Evolutionary conservation across 257 asterid species (phyloP), one percentile per base, ranked within the genome.

Genomic region (Solanum virginianum): DNA sequence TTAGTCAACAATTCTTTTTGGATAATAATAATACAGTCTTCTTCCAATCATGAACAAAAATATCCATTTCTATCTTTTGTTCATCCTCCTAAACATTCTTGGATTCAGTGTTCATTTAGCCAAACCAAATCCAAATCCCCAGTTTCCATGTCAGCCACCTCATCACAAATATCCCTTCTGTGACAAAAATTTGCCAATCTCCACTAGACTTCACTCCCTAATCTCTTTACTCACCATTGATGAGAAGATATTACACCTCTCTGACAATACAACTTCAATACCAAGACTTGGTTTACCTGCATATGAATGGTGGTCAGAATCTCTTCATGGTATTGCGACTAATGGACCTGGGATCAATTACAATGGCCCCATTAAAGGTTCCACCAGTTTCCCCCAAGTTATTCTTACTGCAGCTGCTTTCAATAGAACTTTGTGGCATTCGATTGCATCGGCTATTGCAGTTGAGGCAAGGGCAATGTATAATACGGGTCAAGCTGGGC

Each of bases 291-390:
- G 97, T 7, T 90, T 95, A 16, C 97, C 99, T 3, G 60, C 94
- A 7, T 95, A 92, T 86, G 91, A 93, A 83, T 96, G 98, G 98
- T 95, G 99, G 99, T 96, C 98, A 43, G 98, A 96, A 41, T 95
- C 99, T 7, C 95, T 96, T 85, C 99, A 95, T 85, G 99, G 99
- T 17, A 80, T 96, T 82, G 94, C 96, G 85, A 39, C 75, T 83
- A 91, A 95, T 83, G 99, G 98, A 10, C 98, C 99, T 8, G 99
- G 98, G 53, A 86, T 96, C 82, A 89, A 89, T 70, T 94, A 93
- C 89, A 55, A 92, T 87, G 99, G 98, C 68, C 4, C 90, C 1
- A 84, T 96, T 84, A 83, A 82, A 74, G 69, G 93, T 32, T 97
- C 98, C 84, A 96, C 99, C 29, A 45, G 62, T 53, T 96, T 96